Evolutionary conservation across 108 stramenopile species (phyloP).

Genomic region (Fistulifera pelliculosa): DNA sequence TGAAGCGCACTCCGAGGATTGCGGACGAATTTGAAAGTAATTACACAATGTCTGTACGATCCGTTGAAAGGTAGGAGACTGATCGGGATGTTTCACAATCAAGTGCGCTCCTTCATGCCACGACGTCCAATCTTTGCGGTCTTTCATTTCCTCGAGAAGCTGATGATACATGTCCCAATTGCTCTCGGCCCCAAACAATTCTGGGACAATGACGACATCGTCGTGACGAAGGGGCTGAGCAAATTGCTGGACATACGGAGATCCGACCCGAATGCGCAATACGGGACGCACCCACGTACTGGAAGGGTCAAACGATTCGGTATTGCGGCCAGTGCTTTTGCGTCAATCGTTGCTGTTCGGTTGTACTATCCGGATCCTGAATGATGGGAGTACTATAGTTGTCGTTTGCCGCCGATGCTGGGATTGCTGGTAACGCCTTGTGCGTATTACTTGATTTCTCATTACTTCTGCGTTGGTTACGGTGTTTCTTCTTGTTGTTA

Average conservation of each 20-base stretch:
- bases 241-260: constrained; percentile 6
- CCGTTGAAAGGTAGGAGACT: constrained; percentile 46
- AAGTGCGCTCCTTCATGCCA: constrained; percentile 87
- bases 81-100: constrained; percentile 61
- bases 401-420: no score
- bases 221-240: constrained; percentile 57
- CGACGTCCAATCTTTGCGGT: constrained; percentile 59
- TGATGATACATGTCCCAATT: constrained; percentile 73
- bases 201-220: constrained; percentile 84
- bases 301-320: constrained; percentile 69
- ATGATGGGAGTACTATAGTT: no score
- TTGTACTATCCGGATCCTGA: constrained; percentile 30
- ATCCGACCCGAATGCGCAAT: constrained; percentile 47
- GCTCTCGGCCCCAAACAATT: constrained; percentile 62
- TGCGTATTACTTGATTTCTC: no score
- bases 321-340: constrained; percentile 45
- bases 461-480: no score
- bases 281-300: constrained; percentile 66
- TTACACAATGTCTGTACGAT: constrained; percentile 52
- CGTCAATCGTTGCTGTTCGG: constrained; percentile 44
- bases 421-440: no score
- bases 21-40: constrained; percentile 56
- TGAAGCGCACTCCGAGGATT: constrained; percentile 60
- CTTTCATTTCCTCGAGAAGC: constrained; percentile 67
- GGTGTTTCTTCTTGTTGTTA: no score